A percentile compares a stretch with the other conserved stretches of the same genome.
These are phyloP conservation scores for Corchorus capsularis DNA, from an alignment of 345 rosid genomes.

Conservation along the genomic window DNA sequence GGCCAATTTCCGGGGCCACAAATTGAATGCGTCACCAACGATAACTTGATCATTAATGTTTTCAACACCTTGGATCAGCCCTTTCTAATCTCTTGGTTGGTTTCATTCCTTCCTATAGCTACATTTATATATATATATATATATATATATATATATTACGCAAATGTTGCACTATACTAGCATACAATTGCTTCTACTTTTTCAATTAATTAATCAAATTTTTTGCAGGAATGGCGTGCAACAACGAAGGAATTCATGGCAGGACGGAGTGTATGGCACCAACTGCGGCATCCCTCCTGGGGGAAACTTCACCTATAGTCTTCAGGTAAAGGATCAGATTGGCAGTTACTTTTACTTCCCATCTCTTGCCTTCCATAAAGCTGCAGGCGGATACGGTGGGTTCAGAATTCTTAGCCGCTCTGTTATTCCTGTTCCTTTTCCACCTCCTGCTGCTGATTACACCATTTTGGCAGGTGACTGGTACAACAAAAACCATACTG, in stretches of 20 bases:
- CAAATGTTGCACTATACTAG: neutral
- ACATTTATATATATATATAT: no score
- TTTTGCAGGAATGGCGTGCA: conserved; percentile 72
- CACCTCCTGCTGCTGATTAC: conserved; percentile 69
- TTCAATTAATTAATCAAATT: neutral
- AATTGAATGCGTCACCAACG: conserved; percentile 82
- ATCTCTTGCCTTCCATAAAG: conserved; percentile 80
- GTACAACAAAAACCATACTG: conserved; percentile 68
- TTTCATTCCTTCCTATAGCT: conserved; percentile 7
- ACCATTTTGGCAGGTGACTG: conserved; percentile 78
- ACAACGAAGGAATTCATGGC: conserved; percentile 82
- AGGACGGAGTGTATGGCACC: conserved; percentile 81
- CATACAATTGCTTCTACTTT: neutral
- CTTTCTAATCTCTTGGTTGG: conserved; percentile 87
- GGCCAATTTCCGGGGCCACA: conserved; percentile 95
- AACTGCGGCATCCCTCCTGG: conserved; percentile 86
- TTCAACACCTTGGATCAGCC: conserved; percentile 89
- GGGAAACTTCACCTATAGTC: conserved; percentile 67
- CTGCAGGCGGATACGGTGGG: conserved; percentile 84
- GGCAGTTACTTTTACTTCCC: conserved; percentile 87
- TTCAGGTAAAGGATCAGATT: conserved; percentile 83
- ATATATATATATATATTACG: no score
- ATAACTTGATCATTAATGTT: conserved; percentile 80
- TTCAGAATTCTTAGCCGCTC: conserved; percentile 67
- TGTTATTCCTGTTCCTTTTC: conserved; percentile 73